Percentiles rank a stretch among this genome's conserved stretches.
Evolutionary conservation across 495 filamentous ascomycete species (phyloP).

Genomic region (Hypoxylon rickii): DNA sequence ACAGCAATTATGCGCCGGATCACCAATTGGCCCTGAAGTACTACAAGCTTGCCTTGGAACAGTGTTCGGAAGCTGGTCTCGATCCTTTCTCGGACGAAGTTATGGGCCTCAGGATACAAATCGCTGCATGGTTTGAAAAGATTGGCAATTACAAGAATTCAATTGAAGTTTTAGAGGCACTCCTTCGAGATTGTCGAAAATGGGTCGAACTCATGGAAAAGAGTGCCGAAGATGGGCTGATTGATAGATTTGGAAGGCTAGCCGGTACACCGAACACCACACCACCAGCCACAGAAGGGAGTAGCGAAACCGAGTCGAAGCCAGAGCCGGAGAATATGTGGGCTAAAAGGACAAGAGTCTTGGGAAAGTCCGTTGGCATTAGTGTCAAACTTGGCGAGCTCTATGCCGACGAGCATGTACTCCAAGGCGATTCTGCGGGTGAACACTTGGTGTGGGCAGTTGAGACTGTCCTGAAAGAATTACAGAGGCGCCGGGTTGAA

Average conservation of each 20-base stretch:
- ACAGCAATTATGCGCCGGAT: slow-evolving; percentile 72
- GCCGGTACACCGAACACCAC: slow-evolving; percentile 24
- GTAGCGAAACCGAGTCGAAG: slow-evolving; percentile 31
- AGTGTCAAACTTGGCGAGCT: slow-evolving; percentile 81
- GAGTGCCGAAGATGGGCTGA: slow-evolving; percentile 54
- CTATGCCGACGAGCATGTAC: slow-evolving; percentile 65
- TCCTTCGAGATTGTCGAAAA: slow-evolving; percentile 62
- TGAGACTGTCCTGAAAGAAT: slow-evolving; percentile 76
- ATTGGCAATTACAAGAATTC: slow-evolving; percentile 66
- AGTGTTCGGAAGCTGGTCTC: slow-evolving; percentile 71
- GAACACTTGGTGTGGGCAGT: slow-evolving; percentile 79
- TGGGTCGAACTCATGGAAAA: slow-evolving; percentile 66
- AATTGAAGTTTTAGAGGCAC: slow-evolving; percentile 71
- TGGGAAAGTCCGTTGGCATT: slow-evolving; percentile 74
- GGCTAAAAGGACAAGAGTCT: slow-evolving; percentile 67
- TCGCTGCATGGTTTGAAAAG: slow-evolving; percentile 79
- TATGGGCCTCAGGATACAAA: slow-evolving; percentile 81
- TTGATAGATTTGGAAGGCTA: slow-evolving; percentile 35
- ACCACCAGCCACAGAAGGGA: slow-evolving; percentile 31
- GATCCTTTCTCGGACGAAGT: slow-evolving; percentile 90
- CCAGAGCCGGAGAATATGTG: slow-evolving; percentile 51
- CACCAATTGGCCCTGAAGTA: slow-evolving; percentile 76
- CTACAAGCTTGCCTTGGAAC: slow-evolving; percentile 74
- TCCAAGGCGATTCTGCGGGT: slow-evolving; percentile 68
- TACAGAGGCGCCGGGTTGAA: slow-evolving; percentile 64